Base-by-base conservation (phyloP, 495 filamentous ascomycete genomes). In the Hyaloscypha bicolor region DNA sequence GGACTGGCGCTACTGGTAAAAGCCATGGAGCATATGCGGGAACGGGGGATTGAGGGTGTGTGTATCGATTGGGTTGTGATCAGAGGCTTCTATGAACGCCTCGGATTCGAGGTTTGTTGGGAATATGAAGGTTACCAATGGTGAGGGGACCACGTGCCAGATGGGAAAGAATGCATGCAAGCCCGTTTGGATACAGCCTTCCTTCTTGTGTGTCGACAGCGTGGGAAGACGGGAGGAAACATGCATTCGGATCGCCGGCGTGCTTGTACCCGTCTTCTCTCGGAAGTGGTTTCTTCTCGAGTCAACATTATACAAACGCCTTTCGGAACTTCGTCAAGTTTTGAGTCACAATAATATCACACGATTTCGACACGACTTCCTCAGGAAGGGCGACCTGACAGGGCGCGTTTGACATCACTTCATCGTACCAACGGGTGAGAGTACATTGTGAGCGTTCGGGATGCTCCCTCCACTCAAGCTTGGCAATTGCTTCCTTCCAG, bases 41-140 rank as follows among this genome's bases (percentile, higher is more conserved):
- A 75, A 16, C 72, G 81, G 45, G 83, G 81, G 1, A 72, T 82
- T 16, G 76, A 83, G 52, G 81, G 80, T 0, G 81, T 82, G 0
- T 82, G 81, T 68, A 78, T 85, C 39, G 83, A 85, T 59, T 83
- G 80, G 79, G 82, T 84, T 21, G 77, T 76, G 22, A 67, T 82
- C 52, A 76, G 82, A 22, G 82, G 79, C 9, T 85, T 78, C 72
- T 85, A 85, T 72, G 82, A 83, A 70, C 75, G 79, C 55, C 59
- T 83, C 21, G 83, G 83, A 3, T 84, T 83, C 67, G 56, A 75
- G 64, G 73, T 73, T 9, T 80, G 77, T 76, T 74, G 81, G 48
- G 79, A 79, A 33, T 85, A 84, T 71, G 66, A 71, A 55, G 59
- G 61, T 3, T 69, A 71, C 45, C 59, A 70, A 21, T 73, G 68